A percentile compares a stretch with the other conserved stretches of the same genome.
Conservation (phyloP, 2,329 filamentous ascomycete species). For the Fusarium sp. region DNA sequence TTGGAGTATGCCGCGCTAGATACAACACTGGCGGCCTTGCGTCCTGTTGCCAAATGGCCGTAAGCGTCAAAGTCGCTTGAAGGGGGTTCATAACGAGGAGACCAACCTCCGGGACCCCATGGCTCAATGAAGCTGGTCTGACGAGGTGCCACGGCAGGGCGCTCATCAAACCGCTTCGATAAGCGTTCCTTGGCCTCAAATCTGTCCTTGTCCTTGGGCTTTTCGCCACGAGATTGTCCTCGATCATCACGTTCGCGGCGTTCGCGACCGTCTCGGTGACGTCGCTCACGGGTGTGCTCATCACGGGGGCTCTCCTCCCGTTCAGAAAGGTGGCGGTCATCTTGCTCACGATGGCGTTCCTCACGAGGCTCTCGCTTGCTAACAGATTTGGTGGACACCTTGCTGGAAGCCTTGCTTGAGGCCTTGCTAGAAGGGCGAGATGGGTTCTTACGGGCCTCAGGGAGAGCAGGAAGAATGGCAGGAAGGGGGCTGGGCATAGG, state of each 20-base stretch:
- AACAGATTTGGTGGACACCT: conserved; percentile 43
- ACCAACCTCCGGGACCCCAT: conserved; percentile 53
- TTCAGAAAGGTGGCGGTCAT: conserved; percentile 41
- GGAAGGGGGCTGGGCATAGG: conserved; percentile 44
- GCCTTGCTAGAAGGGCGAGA: conserved; percentile 50
- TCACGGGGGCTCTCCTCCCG: conserved; percentile 43
- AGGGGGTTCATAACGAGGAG: conserved; percentile 45
- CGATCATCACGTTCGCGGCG: conserved; percentile 47
- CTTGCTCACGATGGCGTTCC: conserved; percentile 44
- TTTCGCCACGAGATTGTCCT: conserved; percentile 43
- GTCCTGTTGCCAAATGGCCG: conserved; percentile 48
- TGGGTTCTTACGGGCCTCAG: conserved; percentile 49
- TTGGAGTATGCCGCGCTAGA: conserved; percentile 46
- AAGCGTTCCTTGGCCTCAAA: conserved; percentile 54
- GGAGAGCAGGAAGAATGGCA: conserved; percentile 44
- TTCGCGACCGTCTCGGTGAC: conserved; percentile 45
- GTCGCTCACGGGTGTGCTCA: conserved; percentile 37
- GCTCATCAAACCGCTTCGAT: conserved; percentile 56
- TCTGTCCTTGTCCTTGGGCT: conserved; percentile 49
- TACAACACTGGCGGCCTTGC: conserved; percentile 46
- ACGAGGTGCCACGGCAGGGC: conserved; percentile 46
- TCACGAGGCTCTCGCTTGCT: conserved; percentile 47
- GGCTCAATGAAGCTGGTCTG: conserved; percentile 54
- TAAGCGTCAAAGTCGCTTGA: conserved; percentile 48
- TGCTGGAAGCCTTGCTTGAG: conserved; percentile 51